A percentile compares a stretch with the other conserved stretches of the same genome.
Evolutionary conservation across 1,284 basidiomycete genomes (phyloP).

Genomic region (Ceratobasidium sp.): DNA sequence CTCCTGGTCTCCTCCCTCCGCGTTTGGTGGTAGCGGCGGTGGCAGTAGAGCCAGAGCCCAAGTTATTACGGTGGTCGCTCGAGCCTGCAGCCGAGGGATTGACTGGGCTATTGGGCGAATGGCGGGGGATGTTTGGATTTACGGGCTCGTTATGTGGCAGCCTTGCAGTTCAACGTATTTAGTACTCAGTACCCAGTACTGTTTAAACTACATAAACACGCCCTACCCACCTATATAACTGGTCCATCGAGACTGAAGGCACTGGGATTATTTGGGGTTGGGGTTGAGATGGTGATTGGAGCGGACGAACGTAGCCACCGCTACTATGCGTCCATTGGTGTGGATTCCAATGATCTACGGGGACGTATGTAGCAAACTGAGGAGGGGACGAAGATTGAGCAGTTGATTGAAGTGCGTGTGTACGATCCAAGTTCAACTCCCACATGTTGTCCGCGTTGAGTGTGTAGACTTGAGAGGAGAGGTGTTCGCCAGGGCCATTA

Average conservation of each 20-base stretch:
- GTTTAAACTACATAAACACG: too few species aligned
- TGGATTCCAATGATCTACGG: conserved; percentile 8
- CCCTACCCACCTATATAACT: too few species aligned
- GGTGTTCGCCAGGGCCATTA: conserved; percentile 24
- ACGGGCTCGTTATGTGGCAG: conserved; percentile 1
- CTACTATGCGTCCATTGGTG: not conserved
- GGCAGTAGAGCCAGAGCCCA: too few species aligned
- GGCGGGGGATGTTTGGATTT: not conserved
- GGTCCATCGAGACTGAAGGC: too few species aligned
- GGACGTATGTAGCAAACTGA: conserved; percentile 24
- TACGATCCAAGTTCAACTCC: conserved; percentile 17
- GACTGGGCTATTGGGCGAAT: not conserved
- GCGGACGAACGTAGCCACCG: conserved; percentile 8
- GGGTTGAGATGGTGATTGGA: not conserved
- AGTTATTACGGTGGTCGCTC: not conserved
- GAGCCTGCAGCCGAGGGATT: not conserved
- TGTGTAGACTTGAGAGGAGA: conserved; percentile 19
- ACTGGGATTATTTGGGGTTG: too few species aligned
- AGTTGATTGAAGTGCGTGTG: not conserved
- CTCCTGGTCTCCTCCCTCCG: not conserved
- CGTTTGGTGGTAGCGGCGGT: too few species aligned
- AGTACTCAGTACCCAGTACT: too few species aligned
- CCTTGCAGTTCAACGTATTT: not conserved
- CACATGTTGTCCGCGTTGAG: conserved; percentile 22
- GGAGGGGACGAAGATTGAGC: conserved; percentile 8